Evolutionary conservation across 192 early-diverging fungal genomes (phyloP).

Genomic region (Podila clonocystis): DNA sequence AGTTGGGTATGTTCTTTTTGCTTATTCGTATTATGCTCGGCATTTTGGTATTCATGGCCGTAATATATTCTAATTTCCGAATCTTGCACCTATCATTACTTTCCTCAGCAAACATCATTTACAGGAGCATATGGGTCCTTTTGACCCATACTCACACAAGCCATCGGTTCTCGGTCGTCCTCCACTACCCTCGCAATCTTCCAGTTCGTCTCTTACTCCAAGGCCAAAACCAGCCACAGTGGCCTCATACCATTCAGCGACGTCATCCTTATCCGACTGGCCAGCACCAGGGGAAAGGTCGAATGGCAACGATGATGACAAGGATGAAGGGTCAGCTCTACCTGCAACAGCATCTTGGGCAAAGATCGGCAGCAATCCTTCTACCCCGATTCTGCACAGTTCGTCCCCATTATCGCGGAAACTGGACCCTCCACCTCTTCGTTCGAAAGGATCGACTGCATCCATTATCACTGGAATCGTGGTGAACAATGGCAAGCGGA

Average conservation of each 20-base stretch:
- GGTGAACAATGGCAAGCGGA: constrained; percentile 45
- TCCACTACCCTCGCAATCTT: constrained; percentile 22
- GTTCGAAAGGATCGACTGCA: constrained; percentile 44
- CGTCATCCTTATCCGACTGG: constrained; percentile 34
- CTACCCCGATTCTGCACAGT: constrained; percentile 28
- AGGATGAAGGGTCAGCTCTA: constrained; percentile 58
- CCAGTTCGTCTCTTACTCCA: constrained; percentile 22
- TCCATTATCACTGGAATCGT: constrained; percentile 49
- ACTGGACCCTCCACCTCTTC: constrained; percentile 17
- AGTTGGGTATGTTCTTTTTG: constrained; percentile 60
- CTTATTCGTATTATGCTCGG: neutral
- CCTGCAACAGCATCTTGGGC: constrained; percentile 72
- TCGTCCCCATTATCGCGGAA: constrained; percentile 17
- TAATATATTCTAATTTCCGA: neutral
- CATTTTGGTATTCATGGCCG: neutral
- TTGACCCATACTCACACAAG: constrained; percentile 18
- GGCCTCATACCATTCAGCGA: constrained; percentile 19
- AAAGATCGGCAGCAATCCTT: constrained; percentile 51
- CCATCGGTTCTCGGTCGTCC: constrained; percentile 17
- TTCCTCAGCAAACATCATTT: constrained; percentile 56
- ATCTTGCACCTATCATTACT: constrained; percentile 1
- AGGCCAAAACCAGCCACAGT: constrained; percentile 30
- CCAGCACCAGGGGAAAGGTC: constrained; percentile 34
- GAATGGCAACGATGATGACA: constrained; percentile 30
- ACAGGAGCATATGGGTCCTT: constrained; percentile 53